These are phyloP conservation scores for Prasinococcaceae sp. DNA, from an alignment of 139 green algal species.

Conservation along the genomic window DNA sequence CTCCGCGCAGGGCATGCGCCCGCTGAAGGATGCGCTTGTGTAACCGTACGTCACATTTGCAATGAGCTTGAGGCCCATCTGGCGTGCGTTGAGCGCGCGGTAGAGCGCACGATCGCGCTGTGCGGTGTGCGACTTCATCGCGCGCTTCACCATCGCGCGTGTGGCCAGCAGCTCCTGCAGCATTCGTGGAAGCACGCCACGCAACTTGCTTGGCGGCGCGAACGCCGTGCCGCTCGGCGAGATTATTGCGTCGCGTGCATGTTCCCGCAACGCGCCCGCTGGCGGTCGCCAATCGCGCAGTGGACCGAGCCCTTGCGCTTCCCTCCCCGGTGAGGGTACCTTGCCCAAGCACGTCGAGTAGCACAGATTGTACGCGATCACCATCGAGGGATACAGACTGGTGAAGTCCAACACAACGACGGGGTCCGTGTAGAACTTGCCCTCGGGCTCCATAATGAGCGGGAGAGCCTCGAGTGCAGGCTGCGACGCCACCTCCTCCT, in stretches of 20 bases:
- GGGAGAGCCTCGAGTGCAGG: conserved; percentile 82
- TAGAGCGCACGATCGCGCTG: conserved; percentile 42
- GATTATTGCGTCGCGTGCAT: conserved; percentile 28
- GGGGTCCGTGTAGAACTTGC: conserved; percentile 59
- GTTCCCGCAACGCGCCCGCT: no score
- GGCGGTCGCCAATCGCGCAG: no score
- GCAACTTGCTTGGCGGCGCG: conserved; percentile 27
- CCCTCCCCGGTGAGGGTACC: conserved; percentile 4
- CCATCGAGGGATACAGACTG: conserved; percentile 84
- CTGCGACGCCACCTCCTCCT: conserved; percentile 69
- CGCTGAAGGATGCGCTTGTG: conserved; percentile 45
- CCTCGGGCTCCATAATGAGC: conserved; percentile 93
- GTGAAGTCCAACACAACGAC: conserved; percentile 93
- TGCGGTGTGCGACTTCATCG: conserved; percentile 66
- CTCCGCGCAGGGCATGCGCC: conserved; percentile 90
- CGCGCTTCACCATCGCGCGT: conserved; percentile 83
- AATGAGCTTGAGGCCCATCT: conserved; percentile 95
- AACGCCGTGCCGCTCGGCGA: conserved; percentile 77
- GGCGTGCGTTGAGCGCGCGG: conserved; percentile 76
- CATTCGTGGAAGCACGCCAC: conserved; percentile 83
- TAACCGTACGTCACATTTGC: conserved; percentile 89
- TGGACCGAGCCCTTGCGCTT: no score
- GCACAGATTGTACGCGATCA: conserved; percentile 99
- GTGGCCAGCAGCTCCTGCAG: conserved; percentile 87
- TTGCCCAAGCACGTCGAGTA: conserved; percentile 75